phyloP scores from a whole-genome alignment of 2,329 filamentous ascomycete species.

The Colletotrichum cuscutae region DNA sequence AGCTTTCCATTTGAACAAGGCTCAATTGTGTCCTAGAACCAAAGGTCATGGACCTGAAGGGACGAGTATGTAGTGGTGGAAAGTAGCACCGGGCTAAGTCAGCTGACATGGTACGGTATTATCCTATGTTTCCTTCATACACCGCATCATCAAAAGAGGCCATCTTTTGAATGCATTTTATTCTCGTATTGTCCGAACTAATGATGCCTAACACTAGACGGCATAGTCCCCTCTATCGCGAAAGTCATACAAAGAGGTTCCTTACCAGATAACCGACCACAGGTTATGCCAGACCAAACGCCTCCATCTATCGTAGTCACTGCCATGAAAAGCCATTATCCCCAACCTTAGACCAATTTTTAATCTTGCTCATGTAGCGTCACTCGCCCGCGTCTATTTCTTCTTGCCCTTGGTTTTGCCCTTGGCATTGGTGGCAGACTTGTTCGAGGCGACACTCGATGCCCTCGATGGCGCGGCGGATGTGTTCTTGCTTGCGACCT shows the following conservation, averaged over 20 bases:
- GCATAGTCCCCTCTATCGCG: slow-evolving; percentile 8
- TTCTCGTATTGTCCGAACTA: slow-evolving; percentile 17
- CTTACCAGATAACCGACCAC: slow-evolving; percentile 6
- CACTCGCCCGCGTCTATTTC: slow-evolving; percentile 49
- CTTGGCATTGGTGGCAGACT: slow-evolving; percentile 57
- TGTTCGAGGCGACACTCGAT: slow-evolving; percentile 85
- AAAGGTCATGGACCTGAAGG: not conserved
- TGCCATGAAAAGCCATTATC: slow-evolving; percentile 10
- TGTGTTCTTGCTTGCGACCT: slow-evolving; percentile 74
- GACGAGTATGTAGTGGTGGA: not conserved
- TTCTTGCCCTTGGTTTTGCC: slow-evolving; percentile 63
- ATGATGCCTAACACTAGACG: slow-evolving; percentile 4
- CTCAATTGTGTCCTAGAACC: not conserved
- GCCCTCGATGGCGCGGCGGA: slow-evolving; percentile 85
- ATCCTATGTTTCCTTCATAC: too few species aligned
- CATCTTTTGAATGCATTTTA: not conserved
- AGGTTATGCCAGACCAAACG: slow-evolving; percentile 29
- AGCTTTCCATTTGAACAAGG: not conserved
- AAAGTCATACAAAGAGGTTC: slow-evolving; percentile 3
- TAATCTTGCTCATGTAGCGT: slow-evolving; percentile 3
- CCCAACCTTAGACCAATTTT: slow-evolving; percentile 3
- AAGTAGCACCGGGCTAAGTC: not conserved
- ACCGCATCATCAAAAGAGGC: too few species aligned
- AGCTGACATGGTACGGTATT: not conserved
- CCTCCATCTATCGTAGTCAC: slow-evolving; percentile 29